Evolutionary conservation across 2,329 filamentous ascomycete species (phyloP).

Genomic region (Neoscytalidium dimidiatum): DNA sequence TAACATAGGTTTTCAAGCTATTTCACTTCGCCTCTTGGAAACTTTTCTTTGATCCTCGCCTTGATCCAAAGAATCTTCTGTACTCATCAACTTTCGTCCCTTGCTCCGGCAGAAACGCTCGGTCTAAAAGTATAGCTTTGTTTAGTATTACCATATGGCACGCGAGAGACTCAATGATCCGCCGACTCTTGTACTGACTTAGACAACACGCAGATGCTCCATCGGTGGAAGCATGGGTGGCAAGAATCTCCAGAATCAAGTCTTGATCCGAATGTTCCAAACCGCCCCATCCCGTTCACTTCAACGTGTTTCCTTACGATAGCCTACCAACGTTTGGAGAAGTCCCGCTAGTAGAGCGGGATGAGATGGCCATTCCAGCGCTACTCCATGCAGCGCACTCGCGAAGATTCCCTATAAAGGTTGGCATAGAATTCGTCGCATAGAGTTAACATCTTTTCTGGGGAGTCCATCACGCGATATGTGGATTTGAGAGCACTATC

Average conservation of each 20-base stretch:
- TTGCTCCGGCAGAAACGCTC: constrained; percentile 26
- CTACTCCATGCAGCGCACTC: constrained; percentile 57
- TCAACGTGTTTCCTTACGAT: constrained; percentile 50
- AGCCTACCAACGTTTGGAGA: constrained; percentile 48
- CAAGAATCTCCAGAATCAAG: constrained; percentile 38
- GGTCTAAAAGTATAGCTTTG: constrained; percentile 28
- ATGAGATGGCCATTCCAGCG: constrained; percentile 52
- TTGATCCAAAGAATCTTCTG: constrained; percentile 33
- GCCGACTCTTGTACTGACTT: background rate
- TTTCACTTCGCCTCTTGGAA: constrained; percentile 33
- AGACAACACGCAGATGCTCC: constrained; percentile 29
- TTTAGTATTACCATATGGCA: no score
- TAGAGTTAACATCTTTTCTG: constrained; percentile 59
- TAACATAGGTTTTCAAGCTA: constrained; percentile 24
- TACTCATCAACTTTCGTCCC: constrained; percentile 30
- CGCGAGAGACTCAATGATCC: no score
- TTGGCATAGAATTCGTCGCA: constrained; percentile 58
- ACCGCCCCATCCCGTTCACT: constrained; percentile 42
- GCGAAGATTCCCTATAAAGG: constrained; percentile 56
- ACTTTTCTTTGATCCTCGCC: constrained; percentile 34
- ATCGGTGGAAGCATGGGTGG: constrained; percentile 38
- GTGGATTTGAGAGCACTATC: constrained; percentile 57
- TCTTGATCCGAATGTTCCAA: constrained; percentile 38
- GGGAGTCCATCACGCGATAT: constrained; percentile 59
- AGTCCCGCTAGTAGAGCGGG: constrained; percentile 47